phyloP scores from a whole-genome alignment of 2,329 filamentous ascomycete genomes.

The Scorias spongiosa region DNA sequence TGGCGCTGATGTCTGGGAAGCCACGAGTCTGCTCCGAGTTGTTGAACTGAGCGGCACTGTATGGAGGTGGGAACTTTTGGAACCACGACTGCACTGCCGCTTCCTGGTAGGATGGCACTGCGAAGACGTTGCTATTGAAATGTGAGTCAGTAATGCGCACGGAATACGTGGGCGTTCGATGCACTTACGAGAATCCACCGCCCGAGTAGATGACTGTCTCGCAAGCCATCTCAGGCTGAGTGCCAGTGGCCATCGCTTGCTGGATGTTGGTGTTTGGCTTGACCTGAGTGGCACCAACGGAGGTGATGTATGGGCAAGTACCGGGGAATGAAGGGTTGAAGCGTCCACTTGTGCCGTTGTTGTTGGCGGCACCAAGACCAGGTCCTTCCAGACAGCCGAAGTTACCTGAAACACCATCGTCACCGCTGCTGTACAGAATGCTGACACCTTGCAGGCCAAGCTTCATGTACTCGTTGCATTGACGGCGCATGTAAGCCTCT shows the following conservation, averaged over 20 bases:
- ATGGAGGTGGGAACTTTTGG: constrained; percentile 25
- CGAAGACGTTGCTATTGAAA: constrained; percentile 29
- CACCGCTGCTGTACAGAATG: constrained; percentile 49
- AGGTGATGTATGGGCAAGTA: constrained; percentile 33
- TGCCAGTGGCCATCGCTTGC: constrained; percentile 11
- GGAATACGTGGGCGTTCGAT: neutral
- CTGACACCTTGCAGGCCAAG: constrained; percentile 53
- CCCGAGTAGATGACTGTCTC: constrained; percentile 33
- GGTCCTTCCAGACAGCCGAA: constrained; percentile 22
- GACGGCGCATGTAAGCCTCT: constrained; percentile 41
- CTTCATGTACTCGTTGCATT: constrained; percentile 49
- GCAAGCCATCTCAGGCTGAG: constrained; percentile 17
- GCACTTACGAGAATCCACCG: constrained; percentile 27
- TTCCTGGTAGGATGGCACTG: constrained; percentile 33
- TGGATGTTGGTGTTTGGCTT: constrained; percentile 24
- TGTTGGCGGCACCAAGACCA: constrained; percentile 12
- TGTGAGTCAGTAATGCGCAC: neutral
- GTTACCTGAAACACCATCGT: constrained; percentile 40
- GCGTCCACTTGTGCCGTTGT: constrained; percentile 29
- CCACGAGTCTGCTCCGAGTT: constrained; percentile 28
- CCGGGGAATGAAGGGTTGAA: constrained; percentile 33
- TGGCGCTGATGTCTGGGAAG: constrained; percentile 32
- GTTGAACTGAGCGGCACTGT: constrained; percentile 32
- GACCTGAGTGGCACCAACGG: constrained; percentile 30
- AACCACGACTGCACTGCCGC: constrained; percentile 27